Evolutionary conservation across 257 asterid species (phyloP), one percentile per base, ranked within the genome.

Genomic region (Rehmannia glutinosa): DNA sequence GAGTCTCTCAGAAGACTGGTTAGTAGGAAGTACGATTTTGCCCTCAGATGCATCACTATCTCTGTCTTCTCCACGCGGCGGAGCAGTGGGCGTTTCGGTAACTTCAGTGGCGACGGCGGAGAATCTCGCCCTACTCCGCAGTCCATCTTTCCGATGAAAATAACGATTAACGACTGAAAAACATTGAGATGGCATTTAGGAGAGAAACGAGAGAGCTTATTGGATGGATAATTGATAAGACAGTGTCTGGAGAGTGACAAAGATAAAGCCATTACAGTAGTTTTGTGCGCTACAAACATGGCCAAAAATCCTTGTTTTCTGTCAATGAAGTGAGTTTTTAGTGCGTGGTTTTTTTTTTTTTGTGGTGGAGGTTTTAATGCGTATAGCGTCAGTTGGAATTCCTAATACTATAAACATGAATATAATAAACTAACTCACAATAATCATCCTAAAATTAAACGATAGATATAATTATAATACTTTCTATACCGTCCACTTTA

Each of bases 21-120:
- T 87, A 23, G 97, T 90, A 2, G 98, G 98, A 33, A 90, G 97
- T 16, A 75, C 84, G 19, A 83, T 38, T 74, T 69, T 83, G 35
- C 62, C 75, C 66, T 9, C 62, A 17, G 69, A 57, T 27, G 79
- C 62, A 17, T 32, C 73, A 38, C 10, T 38, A 21, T 32, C 71
- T 1, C 32, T 17, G 9, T 52, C 66, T 63, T 73, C 80, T 15
- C 56, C 76, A 33, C 73, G 27, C 16, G 73, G 41, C 36, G 89
- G 50, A 53, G 65, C 64, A 20, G 82, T 33, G 42, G 81, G 70
- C 32, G 84, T 35, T 17, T 78, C 85, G 1, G 82, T 63, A 20
- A 87, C 45, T 69, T 82, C 77, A 43, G 87, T 79, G 68, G 90
- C 92, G 68, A 86, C 76, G 57, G 90, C 90, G 53, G 83, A 79